Evolutionary conservation across 2,329 filamentous ascomycete genomes (phyloP).

Genomic region (Orbilia javanica): DNA sequence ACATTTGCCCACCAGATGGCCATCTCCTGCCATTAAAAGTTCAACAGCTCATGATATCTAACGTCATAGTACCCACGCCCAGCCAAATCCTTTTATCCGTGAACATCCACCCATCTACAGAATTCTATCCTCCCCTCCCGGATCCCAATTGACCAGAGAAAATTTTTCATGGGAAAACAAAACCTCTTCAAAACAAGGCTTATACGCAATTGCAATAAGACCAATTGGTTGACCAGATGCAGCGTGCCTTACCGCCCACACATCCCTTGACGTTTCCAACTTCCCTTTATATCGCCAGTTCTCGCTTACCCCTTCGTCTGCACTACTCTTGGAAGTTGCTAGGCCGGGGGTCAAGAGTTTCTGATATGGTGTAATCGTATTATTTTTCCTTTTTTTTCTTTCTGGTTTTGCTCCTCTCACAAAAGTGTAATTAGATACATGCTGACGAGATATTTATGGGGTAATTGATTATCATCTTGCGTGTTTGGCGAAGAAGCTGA

Average conservation of each 20-base stretch:
- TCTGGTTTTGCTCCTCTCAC: background rate
- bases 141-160: background rate
- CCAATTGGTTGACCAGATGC: background rate
- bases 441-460: conserved; percentile 1
- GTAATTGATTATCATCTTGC: conserved; percentile 2
- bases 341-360: background rate
- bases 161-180: background rate
- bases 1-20: background rate
- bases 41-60: background rate
- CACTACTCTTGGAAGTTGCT: conserved; percentile 37
- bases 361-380: conserved; percentile 5
- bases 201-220: background rate
- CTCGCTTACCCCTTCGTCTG: conserved; percentile 22
- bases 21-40: conserved; percentile 1
- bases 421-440: background rate
- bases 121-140: background rate
- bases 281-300: conserved; percentile 29
- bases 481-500: background rate
- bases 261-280: conserved; percentile 44
- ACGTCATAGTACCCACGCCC: background rate
- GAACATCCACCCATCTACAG: background rate
- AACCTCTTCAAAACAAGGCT: background rate
- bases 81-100: background rate
- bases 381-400: background rate
- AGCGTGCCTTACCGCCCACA: conserved; percentile 37